phyloP scores from a whole-genome alignment of 2,329 filamentous ascomycete species.

The Cylindrodendrum hubeiense region DNA sequence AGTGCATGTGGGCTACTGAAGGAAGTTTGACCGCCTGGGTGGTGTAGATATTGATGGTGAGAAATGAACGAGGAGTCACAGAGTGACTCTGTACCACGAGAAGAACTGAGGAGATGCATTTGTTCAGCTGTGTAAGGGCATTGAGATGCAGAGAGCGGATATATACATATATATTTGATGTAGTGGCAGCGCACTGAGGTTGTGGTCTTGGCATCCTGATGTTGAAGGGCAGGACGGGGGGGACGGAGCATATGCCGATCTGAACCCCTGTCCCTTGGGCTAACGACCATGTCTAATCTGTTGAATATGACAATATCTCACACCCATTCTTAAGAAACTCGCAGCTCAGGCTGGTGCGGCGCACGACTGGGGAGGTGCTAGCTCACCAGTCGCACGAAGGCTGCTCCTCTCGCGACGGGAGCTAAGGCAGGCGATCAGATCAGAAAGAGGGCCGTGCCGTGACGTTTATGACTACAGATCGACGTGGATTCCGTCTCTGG shows the following conservation, averaged over 20 bases:
- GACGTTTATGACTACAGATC: neutral
- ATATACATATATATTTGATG: no score
- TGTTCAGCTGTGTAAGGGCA: no score
- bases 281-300: no score
- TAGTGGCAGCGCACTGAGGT: no score
- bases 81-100: no score
- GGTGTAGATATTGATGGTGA: no score
- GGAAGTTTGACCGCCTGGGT: neutral
- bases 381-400: neutral
- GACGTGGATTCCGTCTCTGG: neutral
- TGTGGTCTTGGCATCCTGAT: no score
- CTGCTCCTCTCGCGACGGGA: neutral
- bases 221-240: no score
- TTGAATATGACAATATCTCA: neutral
- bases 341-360: neutral
- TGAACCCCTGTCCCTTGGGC: no score
- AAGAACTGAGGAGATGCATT: no score
- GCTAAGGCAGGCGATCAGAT: neutral
- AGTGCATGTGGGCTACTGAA: neutral
- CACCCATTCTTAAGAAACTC: neutral
- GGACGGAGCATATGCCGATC: constrained; percentile 2
- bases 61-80: no score
- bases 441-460: neutral
- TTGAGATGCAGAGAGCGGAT: no score
- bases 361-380: neutral